Base-by-base conservation (phyloP, 768 basidiomycete genomes). In the Obba rivulosa region DNA sequence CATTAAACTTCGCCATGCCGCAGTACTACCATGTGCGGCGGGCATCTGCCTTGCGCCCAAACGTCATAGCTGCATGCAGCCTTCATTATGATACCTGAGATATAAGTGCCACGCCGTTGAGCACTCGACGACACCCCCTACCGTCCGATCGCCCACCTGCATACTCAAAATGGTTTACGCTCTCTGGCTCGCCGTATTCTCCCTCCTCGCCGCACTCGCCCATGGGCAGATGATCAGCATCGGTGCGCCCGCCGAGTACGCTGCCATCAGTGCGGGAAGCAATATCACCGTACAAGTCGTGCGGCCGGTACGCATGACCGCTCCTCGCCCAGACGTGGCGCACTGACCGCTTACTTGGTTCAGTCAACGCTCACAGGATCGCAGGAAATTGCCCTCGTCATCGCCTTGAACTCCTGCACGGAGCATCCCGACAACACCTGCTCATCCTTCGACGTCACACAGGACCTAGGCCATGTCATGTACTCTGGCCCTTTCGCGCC, bases 231-330 rank as follows among this genome's bases (percentile, higher is more conserved):
- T 43, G 20, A 62, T 70, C 48, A n/a, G 38, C 17, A 67, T 72
- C 20, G 68, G 55, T 2, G 45, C 53, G 13, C 70, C 69, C 1
- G 38, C 50, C 2, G 49, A 55, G 3, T 57, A 56, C 16, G 38
- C 52, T 7, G 52, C 47, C 1, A 51, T 71, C 34, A 50, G 40
- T 2, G 47, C 64, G 11, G 67, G 67, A 1, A 39, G 49, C 35
- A 57, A 55, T 24, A 48, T 72, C 43, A 67, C 60, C 10, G 69
- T 70, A 28, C 58, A 69, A 35, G 58, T 72, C 34, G 57, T 63
- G 43, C 54, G 60, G 11, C 69, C 69, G 1, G 68, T 70, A 51
- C 28, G 65, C 20, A 21, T 41, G 0, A 2, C 22, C 35, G 1
- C 34, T 35, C 17, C n/a, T n/a, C n/a, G n/a, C n/a, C n/a, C n/a